Conservation (phyloP, 768 basidiomycete species). For the Nidularia pulvinata region DNA sequence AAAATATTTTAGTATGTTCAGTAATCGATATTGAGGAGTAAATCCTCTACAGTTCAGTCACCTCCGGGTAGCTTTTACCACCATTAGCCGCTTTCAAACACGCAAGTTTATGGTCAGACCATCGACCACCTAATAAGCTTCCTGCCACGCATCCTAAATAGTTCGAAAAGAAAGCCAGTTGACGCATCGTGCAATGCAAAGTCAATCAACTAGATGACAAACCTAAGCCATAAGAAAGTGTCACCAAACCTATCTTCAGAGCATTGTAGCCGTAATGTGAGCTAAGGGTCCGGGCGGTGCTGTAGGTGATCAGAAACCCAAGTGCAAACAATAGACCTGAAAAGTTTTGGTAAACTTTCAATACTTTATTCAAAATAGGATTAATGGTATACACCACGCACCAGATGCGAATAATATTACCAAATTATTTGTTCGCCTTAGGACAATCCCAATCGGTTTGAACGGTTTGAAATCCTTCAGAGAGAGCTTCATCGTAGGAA, state of each 20-base stretch:
- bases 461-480: slow-evolving; percentile 78
- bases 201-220: slow-evolving; percentile 9
- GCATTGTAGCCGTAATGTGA: slow-evolving; percentile 65
- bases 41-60: slow-evolving; percentile 17
- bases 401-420: slow-evolving; percentile 67
- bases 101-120: slow-evolving; percentile 39
- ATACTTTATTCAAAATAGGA: not conserved
- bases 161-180: not conserved
- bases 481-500: slow-evolving; percentile 44
- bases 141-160: slow-evolving; percentile 33
- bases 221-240: slow-evolving; percentile 77
- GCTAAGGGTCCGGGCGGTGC: slow-evolving; percentile 69
- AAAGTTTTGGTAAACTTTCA: not conserved
- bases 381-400: slow-evolving; percentile 19
- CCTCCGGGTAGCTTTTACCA: slow-evolving; percentile 61
- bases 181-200: not conserved
- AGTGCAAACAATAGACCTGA: slow-evolving; percentile 73
- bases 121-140: slow-evolving; percentile 42
- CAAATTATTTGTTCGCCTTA: slow-evolving; percentile 68
- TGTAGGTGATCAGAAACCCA: slow-evolving; percentile 72
- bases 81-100: slow-evolving; percentile 34
- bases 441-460: slow-evolving; percentile 55
- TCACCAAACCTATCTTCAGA: slow-evolving; percentile 72
- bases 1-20: not conserved
- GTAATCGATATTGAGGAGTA: not conserved